Evolutionary conservation across 345 rosid species (phyloP), one percentile per base, ranked within the genome.

Genomic region (Pistacia vera): DNA sequence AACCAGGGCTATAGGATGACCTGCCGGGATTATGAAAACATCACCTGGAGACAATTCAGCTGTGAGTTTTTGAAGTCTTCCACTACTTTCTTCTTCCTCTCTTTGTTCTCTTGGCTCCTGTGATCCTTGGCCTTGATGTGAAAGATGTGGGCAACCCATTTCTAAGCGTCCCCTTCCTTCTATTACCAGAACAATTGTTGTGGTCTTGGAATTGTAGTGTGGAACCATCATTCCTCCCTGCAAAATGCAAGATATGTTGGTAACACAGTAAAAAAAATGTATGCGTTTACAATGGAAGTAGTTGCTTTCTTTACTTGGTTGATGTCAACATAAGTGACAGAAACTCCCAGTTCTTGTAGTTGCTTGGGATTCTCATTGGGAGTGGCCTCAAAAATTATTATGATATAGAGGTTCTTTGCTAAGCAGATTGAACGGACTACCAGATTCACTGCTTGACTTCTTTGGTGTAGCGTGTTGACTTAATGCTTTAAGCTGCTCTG

Each of bases 81-180:
- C 77, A 41, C 78, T 76, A 4, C 59, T 65, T 22, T 74, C 80
- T 55, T 76, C 62, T 54, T 69, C 76, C 41, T 66, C 52, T 63
- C 64, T 9, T 22, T 44, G 18, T 56, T 63, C 56, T 54, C 49
- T 22, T 70, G 61, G 52, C 17, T 48, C 71, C 66, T 75, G 68
- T 49, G 61, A 67, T 18, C 56, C 72, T 63, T 25, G 72, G 54
- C 61, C 58, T 61, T 72, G 72, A 20, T 54, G 75, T 28, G 73
- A 81, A 63, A 69, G 38, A 76, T 80, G 86, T 8, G 85, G 94
- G 75, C 87, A 76, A 63, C 84, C 91, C 91, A 90, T 90, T 76
- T 82, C 91, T 2, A 76, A 66, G 56, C 80, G 82, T 9, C 85
- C 90, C 3, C 81, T 59, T 67, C 94, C 94, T 41, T 83, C 80